Conservation (phyloP, 305 asterid species). For the Euphrasia arctica region DNA sequence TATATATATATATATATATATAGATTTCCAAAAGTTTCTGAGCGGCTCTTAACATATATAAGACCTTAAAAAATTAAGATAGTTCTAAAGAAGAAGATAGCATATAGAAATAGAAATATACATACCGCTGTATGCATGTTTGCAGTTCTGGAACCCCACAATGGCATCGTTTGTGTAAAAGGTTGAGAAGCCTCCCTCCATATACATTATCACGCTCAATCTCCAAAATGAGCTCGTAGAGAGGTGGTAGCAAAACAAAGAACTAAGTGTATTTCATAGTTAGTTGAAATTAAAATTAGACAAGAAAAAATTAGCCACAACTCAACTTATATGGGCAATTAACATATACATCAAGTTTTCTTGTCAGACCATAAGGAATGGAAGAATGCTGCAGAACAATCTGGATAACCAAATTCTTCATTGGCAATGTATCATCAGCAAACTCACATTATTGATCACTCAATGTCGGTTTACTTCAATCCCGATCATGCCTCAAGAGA, state of each 20-base stretch:
- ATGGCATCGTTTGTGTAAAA: constrained; percentile 90
- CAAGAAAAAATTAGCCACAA: constrained; percentile 7
- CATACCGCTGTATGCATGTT: constrained; percentile 90
- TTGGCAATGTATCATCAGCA: constrained; percentile 13
- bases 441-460: constrained; percentile 11
- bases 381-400: constrained; percentile 15
- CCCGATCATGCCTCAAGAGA: not conserved
- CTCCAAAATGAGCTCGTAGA: constrained; percentile 85
- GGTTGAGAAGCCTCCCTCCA: constrained; percentile 96
- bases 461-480: not conserved
- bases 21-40: constrained; percentile 16
- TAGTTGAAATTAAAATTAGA: constrained; percentile 22
- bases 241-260: constrained; percentile 93
- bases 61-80: not conserved
- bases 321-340: not conserved
- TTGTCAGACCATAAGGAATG: constrained; percentile 10
- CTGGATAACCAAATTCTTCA: constrained; percentile 5
- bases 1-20: too few relatives aligned
- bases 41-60: constrained; percentile 14
- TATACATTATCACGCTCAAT: constrained; percentile 62
- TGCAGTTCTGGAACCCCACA: constrained; percentile 99
- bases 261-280: constrained; percentile 49
- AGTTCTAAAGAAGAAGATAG: not conserved
- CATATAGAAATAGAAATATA: constrained; percentile 19
- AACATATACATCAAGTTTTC: constrained; percentile 5